These are phyloP conservation scores for Hypoxylon intermedium DNA, from an alignment of 495 filamentous ascomycete species.

Conservation along the genomic window DNA sequence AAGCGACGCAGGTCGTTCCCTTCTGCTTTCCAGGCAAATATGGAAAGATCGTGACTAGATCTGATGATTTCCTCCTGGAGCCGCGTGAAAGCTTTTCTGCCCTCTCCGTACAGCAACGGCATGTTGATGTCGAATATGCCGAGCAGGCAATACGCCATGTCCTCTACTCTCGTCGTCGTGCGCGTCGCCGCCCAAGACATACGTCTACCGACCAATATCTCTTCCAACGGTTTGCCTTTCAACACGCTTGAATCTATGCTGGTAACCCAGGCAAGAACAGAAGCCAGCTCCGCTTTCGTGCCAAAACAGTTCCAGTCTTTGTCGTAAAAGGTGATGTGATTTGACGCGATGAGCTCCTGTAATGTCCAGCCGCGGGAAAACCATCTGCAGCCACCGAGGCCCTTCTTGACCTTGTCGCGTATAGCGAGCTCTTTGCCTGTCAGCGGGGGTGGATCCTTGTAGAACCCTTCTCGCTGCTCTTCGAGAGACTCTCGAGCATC, in stretches of 20 bases:
- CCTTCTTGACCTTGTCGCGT: constrained; percentile 20
- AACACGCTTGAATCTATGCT: constrained; percentile 35
- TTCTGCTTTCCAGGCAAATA: constrained; percentile 34
- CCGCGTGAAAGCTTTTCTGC: constrained; percentile 40
- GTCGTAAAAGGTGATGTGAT: constrained; percentile 28
- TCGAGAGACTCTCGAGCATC: constrained; percentile 19
- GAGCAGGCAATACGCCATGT: constrained; percentile 43
- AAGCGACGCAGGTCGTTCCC: constrained; percentile 19
- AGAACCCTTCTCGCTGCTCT: constrained; percentile 2
- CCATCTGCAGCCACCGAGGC: constrained; percentile 29
- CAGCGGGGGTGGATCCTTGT: constrained; percentile 19
- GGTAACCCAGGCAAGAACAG: constrained; percentile 36
- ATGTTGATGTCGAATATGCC: constrained; percentile 44
- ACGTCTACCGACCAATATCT: constrained; percentile 28
- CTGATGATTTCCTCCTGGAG: constrained; percentile 40
- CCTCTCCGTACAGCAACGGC: constrained; percentile 44
- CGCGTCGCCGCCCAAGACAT: constrained; percentile 33
- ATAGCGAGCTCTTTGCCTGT: constrained; percentile 19
- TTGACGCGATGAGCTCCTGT: constrained; percentile 40
- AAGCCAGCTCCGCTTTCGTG: constrained; percentile 36
- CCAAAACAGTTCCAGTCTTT: constrained; percentile 39
- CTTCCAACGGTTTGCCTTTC: constrained; percentile 21
- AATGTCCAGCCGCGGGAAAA: constrained; percentile 43
- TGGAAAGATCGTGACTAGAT: constrained; percentile 32
- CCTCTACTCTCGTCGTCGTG: constrained; percentile 36